Conservation (phyloP, 441 rosid species). For the Euphorbia schlechtendalii region DNA sequence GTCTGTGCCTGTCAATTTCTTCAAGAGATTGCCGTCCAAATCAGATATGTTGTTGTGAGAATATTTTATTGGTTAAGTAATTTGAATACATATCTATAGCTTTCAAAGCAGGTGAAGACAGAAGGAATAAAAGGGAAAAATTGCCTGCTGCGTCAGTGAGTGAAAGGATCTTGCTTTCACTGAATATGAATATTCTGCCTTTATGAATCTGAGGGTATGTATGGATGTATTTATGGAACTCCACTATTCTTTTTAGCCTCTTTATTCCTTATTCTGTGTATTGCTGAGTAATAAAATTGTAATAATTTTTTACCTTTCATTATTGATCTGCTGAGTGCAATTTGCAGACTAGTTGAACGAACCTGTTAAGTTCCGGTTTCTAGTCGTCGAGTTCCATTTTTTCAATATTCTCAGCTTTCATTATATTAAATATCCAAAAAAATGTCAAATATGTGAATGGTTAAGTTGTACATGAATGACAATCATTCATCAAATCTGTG, state of each 20-base stretch:
- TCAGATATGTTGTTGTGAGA: conserved; percentile 56
- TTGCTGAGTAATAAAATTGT: conserved; percentile 10
- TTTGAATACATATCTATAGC: conserved; percentile 18
- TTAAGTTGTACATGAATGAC: neutral
- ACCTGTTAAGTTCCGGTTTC: neutral
- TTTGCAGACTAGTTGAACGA: neutral
- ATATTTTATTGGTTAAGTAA: conserved; percentile 10
- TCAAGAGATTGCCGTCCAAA: conserved; percentile 55
- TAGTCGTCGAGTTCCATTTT: too few relatives aligned
- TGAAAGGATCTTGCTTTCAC: conserved; percentile 21
- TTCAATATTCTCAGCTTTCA: too few relatives aligned
- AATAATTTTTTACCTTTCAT: neutral
- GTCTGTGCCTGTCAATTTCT: conserved; percentile 51
- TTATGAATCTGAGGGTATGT: conserved; percentile 13
- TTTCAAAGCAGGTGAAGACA: conserved; percentile 21
- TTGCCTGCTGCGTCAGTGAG: neutral
- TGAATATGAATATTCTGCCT: conserved; percentile 16
- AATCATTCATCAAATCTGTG: neutral
- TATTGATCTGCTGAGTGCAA: neutral
- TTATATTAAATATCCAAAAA: too few relatives aligned
- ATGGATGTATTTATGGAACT: neutral
- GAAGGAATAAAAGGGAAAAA: conserved; percentile 17
- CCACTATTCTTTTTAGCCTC: conserved; percentile 23
- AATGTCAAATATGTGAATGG: neutral
- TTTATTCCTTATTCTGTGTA: conserved; percentile 18